Conservation (phyloP, 2,329 filamentous ascomycete species). For the Zarea fungicola region DNA sequence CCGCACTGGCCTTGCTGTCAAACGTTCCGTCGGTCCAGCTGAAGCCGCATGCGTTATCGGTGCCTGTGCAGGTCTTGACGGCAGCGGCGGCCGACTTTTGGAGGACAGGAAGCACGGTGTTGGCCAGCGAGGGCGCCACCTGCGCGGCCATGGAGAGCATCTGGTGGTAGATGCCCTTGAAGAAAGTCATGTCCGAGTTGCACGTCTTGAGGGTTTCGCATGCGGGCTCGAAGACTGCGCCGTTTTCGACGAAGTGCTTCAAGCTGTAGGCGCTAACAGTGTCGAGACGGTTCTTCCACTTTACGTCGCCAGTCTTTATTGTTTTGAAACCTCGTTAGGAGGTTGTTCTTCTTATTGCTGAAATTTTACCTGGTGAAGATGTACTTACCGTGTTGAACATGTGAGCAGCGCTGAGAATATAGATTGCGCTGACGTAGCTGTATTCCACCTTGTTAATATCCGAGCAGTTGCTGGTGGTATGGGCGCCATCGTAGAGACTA, state of each 20-base stretch:
- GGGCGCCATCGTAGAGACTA: slow-evolving; percentile 56
- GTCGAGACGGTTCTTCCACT: slow-evolving; percentile 48
- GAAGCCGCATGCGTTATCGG: slow-evolving; percentile 46
- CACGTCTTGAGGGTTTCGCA: slow-evolving; percentile 37
- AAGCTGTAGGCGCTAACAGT: slow-evolving; percentile 32
- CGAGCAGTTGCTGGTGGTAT: slow-evolving; percentile 48
- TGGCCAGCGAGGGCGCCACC: slow-evolving; percentile 48
- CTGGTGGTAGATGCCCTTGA: slow-evolving; percentile 56
- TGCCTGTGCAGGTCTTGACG: slow-evolving; percentile 49
- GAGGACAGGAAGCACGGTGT: slow-evolving; percentile 46
- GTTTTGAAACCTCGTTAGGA: too few relatives aligned
- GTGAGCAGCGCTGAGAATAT: slow-evolving; percentile 43
- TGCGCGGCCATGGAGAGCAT: slow-evolving; percentile 51
- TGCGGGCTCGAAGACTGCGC: slow-evolving; percentile 48
- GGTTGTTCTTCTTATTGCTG: too few relatives aligned
- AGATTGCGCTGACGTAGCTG: slow-evolving; percentile 1
- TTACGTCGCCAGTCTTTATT: slow-evolving; percentile 38
- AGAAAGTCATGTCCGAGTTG: slow-evolving; percentile 57
- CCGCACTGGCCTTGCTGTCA: slow-evolving; percentile 51
- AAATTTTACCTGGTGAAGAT: too few relatives aligned
- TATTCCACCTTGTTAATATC: slow-evolving; percentile 40
- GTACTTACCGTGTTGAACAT: slow-evolving; percentile 54
- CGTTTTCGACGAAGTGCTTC: slow-evolving; percentile 47
- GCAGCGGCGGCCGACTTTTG: slow-evolving; percentile 48
- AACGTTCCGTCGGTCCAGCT: slow-evolving; percentile 46